Base-by-base conservation (phyloP, 2,329 filamentous ascomycete genomes). In the Thelonectria rubi region DNA sequence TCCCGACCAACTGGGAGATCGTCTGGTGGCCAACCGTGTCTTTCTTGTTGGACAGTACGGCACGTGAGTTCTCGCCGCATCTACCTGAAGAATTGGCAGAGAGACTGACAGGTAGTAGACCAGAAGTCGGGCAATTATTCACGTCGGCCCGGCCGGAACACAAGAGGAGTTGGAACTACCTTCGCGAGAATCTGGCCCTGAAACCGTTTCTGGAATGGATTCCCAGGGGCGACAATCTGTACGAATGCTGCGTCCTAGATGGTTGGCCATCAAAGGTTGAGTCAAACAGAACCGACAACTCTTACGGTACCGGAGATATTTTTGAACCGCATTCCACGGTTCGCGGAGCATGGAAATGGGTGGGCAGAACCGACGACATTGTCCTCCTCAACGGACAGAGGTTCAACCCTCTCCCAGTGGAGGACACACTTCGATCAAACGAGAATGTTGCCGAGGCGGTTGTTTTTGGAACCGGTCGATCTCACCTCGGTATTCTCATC, bases 331-430 rank as follows among this genome's bases (percentile, higher is more conserved):
- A 90, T 71, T 73, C 80, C 0, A 77, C 65, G 0, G 83, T 86
- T 15, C 64, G 75, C 2, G 74, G 82, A 57, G 85, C 86, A 2
- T 91, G 87, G 86, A 80, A 81, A 54, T 89, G 89, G 69, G 80
- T 87, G 58, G 85, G 83, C 2, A 77, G 88, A 42, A 81, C 82
- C 2, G 88, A 91, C 65, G 82, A 85, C 9, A 79, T 90, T 26
- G 85, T 84, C 0, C 78, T 91, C 5, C 76, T 85, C 24, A 90
- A 87, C 9, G 88, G 88, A 6, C 89, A 90, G 77, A 91, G 90
- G 69, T 88, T 90, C 65, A 86, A 90, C 69, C 87, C 88, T 1
- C 81, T 83, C 5, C 83, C 84, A 2, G 72, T 89, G 20, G 88
- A 91, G 72, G 82, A 81, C 15, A 78, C 78, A 0, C 80, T 90